Percentiles rank a stretch among this genome's conserved stretches.
Evolutionary conservation across 495 filamentous ascomycete genomes (phyloP).

Genomic region (Hyaloscypha variabilis): DNA sequence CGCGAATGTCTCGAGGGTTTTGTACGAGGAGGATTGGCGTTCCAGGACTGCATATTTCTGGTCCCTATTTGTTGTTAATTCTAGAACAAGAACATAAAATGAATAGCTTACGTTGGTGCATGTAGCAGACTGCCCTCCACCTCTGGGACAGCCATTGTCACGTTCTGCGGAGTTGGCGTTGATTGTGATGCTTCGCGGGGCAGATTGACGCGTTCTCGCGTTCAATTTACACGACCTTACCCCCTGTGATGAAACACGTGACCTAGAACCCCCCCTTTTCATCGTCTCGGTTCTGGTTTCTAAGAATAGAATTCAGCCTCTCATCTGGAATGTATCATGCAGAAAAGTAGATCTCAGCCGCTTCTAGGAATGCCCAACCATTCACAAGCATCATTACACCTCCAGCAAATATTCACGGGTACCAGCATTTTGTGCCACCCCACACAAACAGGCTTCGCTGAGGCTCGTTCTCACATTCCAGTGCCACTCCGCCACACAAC

Average conservation of each 20-base stretch:
- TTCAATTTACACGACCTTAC: background rate
- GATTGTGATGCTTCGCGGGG: background rate
- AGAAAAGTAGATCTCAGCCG: background rate
- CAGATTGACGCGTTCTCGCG: background rate
- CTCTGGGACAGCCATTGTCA: constrained; percentile 24
- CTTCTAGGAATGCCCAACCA: background rate
- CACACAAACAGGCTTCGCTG: no score
- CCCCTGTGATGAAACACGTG: background rate
- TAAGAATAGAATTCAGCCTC: background rate
- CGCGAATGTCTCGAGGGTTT: constrained; percentile 70
- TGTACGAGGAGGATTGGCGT: constrained; percentile 66
- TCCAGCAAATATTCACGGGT: background rate
- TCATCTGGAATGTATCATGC: background rate
- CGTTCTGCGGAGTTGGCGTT: background rate
- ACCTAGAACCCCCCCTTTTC: background rate
- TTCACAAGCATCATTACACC: background rate
- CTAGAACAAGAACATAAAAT: constrained; percentile 4
- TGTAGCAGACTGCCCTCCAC: constrained; percentile 39
- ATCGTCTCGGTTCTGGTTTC: no score
- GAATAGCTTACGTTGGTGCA: constrained; percentile 39
- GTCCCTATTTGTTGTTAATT: constrained; percentile 36
- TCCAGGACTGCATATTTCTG: constrained; percentile 37
- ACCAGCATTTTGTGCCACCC: background rate
- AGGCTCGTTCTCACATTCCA: no score
- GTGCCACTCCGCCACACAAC: no score